Percentiles rank a stretch among this genome's conserved stretches.
These are phyloP conservation scores for Phytophthora cactorum DNA, from an alignment of 352 stramenopile species.

Conservation along the genomic window DNA sequence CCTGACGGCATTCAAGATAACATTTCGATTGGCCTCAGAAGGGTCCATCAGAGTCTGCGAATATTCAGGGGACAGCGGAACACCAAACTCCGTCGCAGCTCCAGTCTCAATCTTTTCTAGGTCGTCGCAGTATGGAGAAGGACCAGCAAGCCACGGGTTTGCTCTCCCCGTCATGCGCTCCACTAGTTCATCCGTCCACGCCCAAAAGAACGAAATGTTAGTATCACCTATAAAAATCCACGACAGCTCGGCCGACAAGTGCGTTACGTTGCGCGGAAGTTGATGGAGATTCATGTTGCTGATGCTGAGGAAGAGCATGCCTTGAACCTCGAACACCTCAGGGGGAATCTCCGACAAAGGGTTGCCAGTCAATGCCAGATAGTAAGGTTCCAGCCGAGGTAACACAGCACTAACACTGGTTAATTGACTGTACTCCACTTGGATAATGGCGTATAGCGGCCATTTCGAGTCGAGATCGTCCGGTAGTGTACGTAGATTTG, in stretches of 20 bases:
- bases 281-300: slow-evolving; percentile 22
- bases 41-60: slow-evolving; percentile 25
- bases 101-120: slow-evolving; percentile 20
- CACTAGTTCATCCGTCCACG: slow-evolving; percentile 25
- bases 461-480: slow-evolving; percentile 44
- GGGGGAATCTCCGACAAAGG: slow-evolving; percentile 29
- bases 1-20: slow-evolving; percentile 13
- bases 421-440: slow-evolving; percentile 36
- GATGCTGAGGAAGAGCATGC: slow-evolving; percentile 19
- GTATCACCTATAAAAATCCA: slow-evolving; percentile 16
- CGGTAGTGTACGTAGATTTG: slow-evolving; percentile 44
- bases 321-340: slow-evolving; percentile 26
- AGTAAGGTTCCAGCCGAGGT: slow-evolving; percentile 14
- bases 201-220: slow-evolving; percentile 29
- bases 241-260: slow-evolving; percentile 6
- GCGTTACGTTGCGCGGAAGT: slow-evolving; percentile 29
- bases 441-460: slow-evolving; percentile 23
- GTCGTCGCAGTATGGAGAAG: slow-evolving; percentile 22
- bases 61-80: slow-evolving; percentile 21
- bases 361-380: slow-evolving; percentile 36
- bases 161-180: slow-evolving; percentile 10
- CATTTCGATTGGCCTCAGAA: slow-evolving; percentile 10
- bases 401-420: slow-evolving; percentile 20
- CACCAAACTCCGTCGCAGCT: slow-evolving; percentile 6
- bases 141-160: slow-evolving; percentile 10